Base-by-base conservation (phyloP, 805 yeast species). In the Sugiyamaella marilandica region DNA sequence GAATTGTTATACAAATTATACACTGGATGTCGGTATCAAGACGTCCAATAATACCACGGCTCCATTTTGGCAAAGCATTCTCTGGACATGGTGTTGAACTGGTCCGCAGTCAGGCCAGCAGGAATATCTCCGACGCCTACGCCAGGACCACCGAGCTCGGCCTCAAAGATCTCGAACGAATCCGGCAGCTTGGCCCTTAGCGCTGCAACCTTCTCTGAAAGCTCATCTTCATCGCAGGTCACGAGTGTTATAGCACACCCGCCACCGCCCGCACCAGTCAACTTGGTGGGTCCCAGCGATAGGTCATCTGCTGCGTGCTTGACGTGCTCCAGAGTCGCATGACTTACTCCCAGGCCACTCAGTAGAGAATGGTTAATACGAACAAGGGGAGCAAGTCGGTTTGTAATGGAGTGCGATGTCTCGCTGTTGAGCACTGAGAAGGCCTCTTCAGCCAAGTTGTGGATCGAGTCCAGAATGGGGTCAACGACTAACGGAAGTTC, bases 181-280 rank as follows among this genome's bases (percentile, higher is more conserved):
- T 76, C 74, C 2, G 69, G 64, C 10, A 72, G 66, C 34, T 75
- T 60, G 16, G 59, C 62, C 13, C 62, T 58, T 33, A 71, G 63
- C 21, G 68, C 68, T 1, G 63, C 62, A 7, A 79, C 65, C 14
- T 64, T 63, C 2, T 65, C 68, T 4, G 35, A 43, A 35, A 55
- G 33, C 31, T 41, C 37, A 2, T 44, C 47, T 1, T 59, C 65
- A 1, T 67, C 70, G 2, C 71, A 74, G 14, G 61, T 59, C 13
- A 91, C 74, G 36, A 94, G 70, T 0, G 98, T 94, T 52, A 94
- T 85, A 10, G 98, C 96, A 74, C 99, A 94, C 1, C 99, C 99
- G 48, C 99, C 99, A 18, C 99, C 99, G 34, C 99, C 99, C 0
- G 99, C 99, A 41, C 99, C 99, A 0, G 99, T 94, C 51, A 94